These are phyloP conservation scores for Cicer chorassanicum DNA, from an alignment of 306 rosid species.

Conservation along the genomic window DNA sequence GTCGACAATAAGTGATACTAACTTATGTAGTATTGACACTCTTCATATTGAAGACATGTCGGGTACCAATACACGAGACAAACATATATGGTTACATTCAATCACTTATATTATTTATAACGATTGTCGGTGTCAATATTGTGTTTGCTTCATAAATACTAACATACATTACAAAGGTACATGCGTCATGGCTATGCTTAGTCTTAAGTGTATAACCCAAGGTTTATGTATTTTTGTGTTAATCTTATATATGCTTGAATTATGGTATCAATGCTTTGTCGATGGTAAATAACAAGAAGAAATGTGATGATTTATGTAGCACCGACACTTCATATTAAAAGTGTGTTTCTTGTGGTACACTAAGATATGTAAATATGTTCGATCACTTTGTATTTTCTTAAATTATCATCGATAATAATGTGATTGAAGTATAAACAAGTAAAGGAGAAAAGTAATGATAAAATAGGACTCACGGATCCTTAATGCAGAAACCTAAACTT, in stretches of 20 bases:
- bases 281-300: too few species aligned
- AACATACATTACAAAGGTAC: not conserved
- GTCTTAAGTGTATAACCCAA: not conserved
- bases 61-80: too few species aligned
- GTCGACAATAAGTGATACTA: not conserved
- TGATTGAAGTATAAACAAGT: not conserved
- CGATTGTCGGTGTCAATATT: not conserved
- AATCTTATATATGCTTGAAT: not conserved
- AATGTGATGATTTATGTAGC: too few species aligned
- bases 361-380: too few species aligned
- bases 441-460: not conserved
- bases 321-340: too few species aligned
- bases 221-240: not conserved
- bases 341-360: too few species aligned
- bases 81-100: not conserved
- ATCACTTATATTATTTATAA: not conserved
- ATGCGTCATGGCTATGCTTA: not conserved
- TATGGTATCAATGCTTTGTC: too few species aligned
- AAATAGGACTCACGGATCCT: constrained; percentile 60
- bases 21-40: not conserved
- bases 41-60: not conserved
- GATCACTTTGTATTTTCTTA: not conserved
- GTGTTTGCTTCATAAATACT: not conserved
- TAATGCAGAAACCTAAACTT: constrained; percentile 65
- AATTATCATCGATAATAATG: too few species aligned